Base-by-base conservation (phyloP, 768 basidiomycete species). In the Tubosaeta sp. region DNA sequence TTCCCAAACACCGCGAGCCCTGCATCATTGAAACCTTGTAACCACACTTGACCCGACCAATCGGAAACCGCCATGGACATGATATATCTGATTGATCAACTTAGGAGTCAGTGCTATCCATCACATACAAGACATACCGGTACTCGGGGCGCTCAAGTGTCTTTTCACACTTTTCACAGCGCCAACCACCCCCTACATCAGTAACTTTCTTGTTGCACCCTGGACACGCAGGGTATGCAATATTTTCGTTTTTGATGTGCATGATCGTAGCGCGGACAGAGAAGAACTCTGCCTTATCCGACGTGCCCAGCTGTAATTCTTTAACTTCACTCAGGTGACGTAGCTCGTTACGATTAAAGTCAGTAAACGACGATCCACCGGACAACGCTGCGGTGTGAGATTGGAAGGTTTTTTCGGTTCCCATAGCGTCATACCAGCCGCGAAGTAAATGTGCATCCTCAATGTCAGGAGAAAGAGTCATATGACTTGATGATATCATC, bases 1-100 rank as follows among this genome's bases (percentile, higher is more conserved):
- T 82, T 85, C 24, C 82, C 87, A 55, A 97, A 84, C 14, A 99
- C 69, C 4, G 74, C 71, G 46, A 82, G 68, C 5, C 93, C 96
- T 30, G 87, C 82, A 6, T 98, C 95, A 65, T 99, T 95, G 76
- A 99, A 99, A 4, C 89, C 92, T 55, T 90, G 90, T 40, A 97
- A 73, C 95, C 95, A 98, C 16, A 83, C 79, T 67, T 94, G 90
- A 19, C 83, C 85, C 16, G 91, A 89, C 72, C 84, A 81, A 67
- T 99, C 96, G n/a, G 90, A 81, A 3, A 92, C 85, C 42, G 89
- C 90, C 73, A 96, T 76, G 34, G 83, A 79, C 57, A 98, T 76
- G 62, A 95, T 84, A 58, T 88, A 91, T 47, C 87, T 89, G 51
- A 12, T 4, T 34, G 24, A 25, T 51, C 18, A 1, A 29, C 41